Base-by-base conservation (phyloP, 805 yeast genomes). In the Blastobotrys parvus region DNA sequence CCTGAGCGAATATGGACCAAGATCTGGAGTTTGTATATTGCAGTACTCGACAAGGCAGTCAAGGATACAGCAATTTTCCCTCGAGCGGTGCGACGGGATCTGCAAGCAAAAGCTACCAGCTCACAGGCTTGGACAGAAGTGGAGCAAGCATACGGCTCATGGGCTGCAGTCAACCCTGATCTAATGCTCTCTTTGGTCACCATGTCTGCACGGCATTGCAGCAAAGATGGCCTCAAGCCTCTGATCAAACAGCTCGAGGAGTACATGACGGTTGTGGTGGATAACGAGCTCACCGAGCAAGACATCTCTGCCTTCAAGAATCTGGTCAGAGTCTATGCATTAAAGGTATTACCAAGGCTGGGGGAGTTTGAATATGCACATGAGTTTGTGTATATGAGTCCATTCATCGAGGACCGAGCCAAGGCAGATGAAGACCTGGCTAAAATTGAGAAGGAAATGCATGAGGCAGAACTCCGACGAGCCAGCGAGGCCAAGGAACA, bases 11-110 rank as follows among this genome's bases (percentile, higher is more conserved):
- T 39, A n/a, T 46, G 52, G 50, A 39, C 37, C 31, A 46, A 41
- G 32, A 35, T 45, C 22, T 51, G 55, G 55, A 50, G 43, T 17
- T 39, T 51, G 15, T 51, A 51, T 31, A 31, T 49, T 5, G 48
- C 50, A 13, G 35, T 51, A 13, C 16, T 47, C 5, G 51, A 51
- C 38, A 36, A 30, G 19, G 53, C 48, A 15, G 45, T 44, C 11
- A 35, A 41, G 33, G 16, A 13, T 8, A 25, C 32, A 16, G 27
- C 33, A 16, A 18, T 11, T 13, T 43, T 43, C 42, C 39, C 47
- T 3, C 34, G 20, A 22, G 18, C 30, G 34, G 27, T 16, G 21
- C 38, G 40, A 25, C 20, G 29, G 33, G 44, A 27, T 4, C 21
- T 46, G 19, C 15, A 20, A 18, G 13, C 19, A 13, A 23, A 38